Evolutionary conservation across 2,329 filamentous ascomycete species (phyloP), one percentile per base, ranked within the genome.

Genomic region (Graphilbum ipis-grandicollis): DNA sequence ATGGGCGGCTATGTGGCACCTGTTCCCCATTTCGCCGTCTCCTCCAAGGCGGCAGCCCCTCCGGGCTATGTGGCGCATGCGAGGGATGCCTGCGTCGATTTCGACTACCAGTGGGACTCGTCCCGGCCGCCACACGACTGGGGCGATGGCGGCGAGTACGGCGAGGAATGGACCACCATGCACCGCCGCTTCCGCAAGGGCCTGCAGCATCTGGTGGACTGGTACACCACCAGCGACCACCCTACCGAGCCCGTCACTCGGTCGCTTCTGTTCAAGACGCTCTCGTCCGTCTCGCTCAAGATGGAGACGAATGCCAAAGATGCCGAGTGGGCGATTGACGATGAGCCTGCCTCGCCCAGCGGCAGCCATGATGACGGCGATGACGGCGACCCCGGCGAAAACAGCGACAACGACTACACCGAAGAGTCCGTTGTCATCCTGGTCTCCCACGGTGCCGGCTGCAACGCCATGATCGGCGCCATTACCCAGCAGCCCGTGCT

Each of bases 81-180:
- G 9, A 73, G 85, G 43, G 84, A 96, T 51, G 74, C 79, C 12
- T 96, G 85, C 50, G 66, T 82, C 5, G 69, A 80, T 35, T 68
- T 94, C n/a, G 90, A 98, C 55, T 92, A 83, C 49, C 80, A 88
- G 48, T 98, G 90, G 88, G 86, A 98, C 51, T 94, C 86, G 41
- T 88, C 86, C 66, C 70, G 80, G 13, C 61, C 68, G 3, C 74
- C 81, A 0, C 66, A 83, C 31, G 65, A 76, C 43, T 96, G 90
- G 80, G 88, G 86, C 7, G 76, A 84, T 48, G 88, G 88, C 9
- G 90, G 88, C 29, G 69, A 78, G 31, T 81, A 83, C 47, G 85
- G 83, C 1, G 90, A 98, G 56, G 90, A 96, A 56, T 98, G 90
- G 90, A 80, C 83, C 22, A 66, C 75, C 4, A 96, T 98, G 90